Evolutionary conservation across 1,139 yeast genomes (phyloP), one percentile per base, ranked within the genome.

Genomic region (Yamadazyma diospyri): DNA sequence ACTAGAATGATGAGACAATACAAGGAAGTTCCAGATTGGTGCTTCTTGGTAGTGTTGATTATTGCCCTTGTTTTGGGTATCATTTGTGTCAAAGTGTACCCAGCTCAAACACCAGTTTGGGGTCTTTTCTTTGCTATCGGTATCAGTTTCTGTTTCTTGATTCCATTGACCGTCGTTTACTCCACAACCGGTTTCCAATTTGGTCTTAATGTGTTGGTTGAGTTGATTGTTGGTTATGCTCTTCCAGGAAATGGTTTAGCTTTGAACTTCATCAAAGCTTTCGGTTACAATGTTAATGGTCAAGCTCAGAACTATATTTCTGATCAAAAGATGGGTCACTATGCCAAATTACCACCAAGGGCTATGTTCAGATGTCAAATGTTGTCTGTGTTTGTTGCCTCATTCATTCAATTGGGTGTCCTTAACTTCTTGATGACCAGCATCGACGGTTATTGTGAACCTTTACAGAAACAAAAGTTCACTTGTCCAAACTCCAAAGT

Each of bases 201-300:
- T 38, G 78, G 79, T 25, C 62, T 78, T 41, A 76, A 77, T 42
- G 79, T 77, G 7, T 55, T 78, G 40, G 77, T 75, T 22, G 83
- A 78, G 50, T 59, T 79, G 43, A 69, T 79, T 38, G 62, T 74
- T 33, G 85, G 85, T 18, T 76, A 77, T 44, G 78, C 81, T 2
- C 42, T 78, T 21, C 84, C 83, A 18, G 82, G 81, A 33, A 76
- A 77, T 37, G 80, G 79, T 29, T 57, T 65, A 32, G 83, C 84
- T 1, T 55, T 77, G 40, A 77, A 72, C 69, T 66, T 72, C 23
- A 57, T 77, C 42, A 78, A 78, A 48, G 76, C 80, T 3, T 67
- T 65, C 37, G 84, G 83, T 19, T 68, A 69, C 42, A 76, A 76
- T 48, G 73, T 76, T 42, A 75, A 71, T 52, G 73, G 72, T 3